Percentiles rank a stretch among this genome's conserved stretches.
These are phyloP conservation scores for Eragrostis nindensis DNA, from an alignment of 176 grass and related monocot species.

Conservation along the genomic window DNA sequence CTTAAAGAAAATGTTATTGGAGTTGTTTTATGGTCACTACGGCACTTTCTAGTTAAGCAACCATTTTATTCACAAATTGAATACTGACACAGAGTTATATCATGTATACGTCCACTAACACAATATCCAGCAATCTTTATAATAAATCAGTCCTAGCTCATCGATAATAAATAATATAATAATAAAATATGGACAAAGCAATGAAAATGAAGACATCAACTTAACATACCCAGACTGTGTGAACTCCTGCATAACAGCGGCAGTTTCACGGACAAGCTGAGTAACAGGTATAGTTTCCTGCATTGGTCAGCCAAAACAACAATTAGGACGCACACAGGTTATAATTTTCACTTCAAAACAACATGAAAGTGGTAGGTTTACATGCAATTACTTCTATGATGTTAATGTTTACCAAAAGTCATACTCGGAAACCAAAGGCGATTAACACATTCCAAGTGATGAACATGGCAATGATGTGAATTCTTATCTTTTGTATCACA, in stretches of 20 bases:
- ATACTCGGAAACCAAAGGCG: background rate
- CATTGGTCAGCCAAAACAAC: background rate
- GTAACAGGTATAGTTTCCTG: constrained; percentile 78
- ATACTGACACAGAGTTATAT: background rate
- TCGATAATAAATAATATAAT: background rate
- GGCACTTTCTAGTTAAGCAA: background rate
- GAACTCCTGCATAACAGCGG: constrained; percentile 84
- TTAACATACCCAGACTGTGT: constrained; percentile 73
- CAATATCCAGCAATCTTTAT: background rate
- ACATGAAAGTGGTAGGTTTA: background rate
- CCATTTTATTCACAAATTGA: background rate
- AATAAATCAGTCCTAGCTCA: background rate
- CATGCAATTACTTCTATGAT: background rate
- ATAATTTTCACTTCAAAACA: background rate
- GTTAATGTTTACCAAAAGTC: background rate
- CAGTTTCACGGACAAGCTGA: constrained; percentile 75
- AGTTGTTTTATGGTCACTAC: background rate
- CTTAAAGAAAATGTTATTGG: background rate
- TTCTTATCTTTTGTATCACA: background rate
- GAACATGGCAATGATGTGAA: too few relatives aligned
- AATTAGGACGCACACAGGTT: background rate
- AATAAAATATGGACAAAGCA: background rate
- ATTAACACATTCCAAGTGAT: background rate
- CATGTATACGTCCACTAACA: background rate
- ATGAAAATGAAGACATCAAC: constrained; percentile 27